These are phyloP conservation scores for Xerocomus nothofagi DNA, from an alignment of 1,284 basidiomycete species.

Conservation along the genomic window DNA sequence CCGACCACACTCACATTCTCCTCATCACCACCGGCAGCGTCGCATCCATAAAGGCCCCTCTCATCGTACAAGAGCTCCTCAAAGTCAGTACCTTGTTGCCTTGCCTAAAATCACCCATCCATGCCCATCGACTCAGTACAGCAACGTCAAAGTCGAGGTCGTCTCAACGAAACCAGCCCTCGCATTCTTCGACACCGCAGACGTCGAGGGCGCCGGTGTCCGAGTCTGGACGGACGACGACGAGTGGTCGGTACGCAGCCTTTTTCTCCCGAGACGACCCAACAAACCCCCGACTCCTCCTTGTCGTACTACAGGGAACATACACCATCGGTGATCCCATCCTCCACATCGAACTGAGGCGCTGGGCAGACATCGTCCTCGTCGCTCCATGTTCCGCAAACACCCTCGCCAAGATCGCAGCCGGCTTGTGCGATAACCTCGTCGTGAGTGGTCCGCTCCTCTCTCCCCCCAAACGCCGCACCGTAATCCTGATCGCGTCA, in stretches of 20 bases:
- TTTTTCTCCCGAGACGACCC: not conserved
- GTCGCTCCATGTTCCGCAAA: conserved; percentile 96
- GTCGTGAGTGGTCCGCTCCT: conserved; percentile 50
- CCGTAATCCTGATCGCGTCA: conserved; percentile 30
- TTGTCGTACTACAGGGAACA: conserved; percentile 39
- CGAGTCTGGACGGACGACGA: conserved; percentile 89
- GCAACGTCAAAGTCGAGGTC: conserved; percentile 79
- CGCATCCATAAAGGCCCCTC: conserved; percentile 89
- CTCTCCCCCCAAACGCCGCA: not conserved
- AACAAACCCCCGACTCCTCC: not conserved
- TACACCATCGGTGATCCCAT: conserved; percentile 88
- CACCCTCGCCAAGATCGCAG: conserved; percentile 89
- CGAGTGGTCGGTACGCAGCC: conserved; percentile 71
- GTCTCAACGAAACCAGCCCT: conserved; percentile 80
- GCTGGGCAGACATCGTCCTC: conserved; percentile 96
- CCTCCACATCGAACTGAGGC: conserved; percentile 91
- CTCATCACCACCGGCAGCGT: conserved; percentile 92
- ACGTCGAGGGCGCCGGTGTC: conserved; percentile 55
- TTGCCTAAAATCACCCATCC: not conserved
- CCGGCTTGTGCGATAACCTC: conserved; percentile 89
- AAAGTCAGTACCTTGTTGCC: conserved; percentile 48
- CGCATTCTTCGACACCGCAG: conserved; percentile 69
- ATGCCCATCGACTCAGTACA: conserved; percentile 50
- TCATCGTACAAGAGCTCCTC: conserved; percentile 80
- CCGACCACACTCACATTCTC: conserved; percentile 66